phyloP scores from a whole-genome alignment of 2,329 filamentous ascomycete genomes.

The Paraphaeosphaeria sporulosa region DNA sequence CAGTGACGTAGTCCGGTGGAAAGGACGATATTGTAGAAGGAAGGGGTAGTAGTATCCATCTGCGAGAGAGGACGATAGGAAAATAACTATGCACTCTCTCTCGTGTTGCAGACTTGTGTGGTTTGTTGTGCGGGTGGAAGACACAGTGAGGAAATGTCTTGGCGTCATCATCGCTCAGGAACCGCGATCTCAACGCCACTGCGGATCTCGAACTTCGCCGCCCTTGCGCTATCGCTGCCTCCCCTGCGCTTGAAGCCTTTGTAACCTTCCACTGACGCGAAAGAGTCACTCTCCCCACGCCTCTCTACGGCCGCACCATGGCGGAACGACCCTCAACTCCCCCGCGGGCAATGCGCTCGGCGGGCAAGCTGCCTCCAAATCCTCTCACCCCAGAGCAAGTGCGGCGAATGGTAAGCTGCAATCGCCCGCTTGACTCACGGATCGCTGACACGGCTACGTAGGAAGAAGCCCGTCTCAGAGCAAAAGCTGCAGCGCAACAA shows the following conservation, averaged over 20 bases:
- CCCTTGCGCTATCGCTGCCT: neutral
- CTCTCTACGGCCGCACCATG: conserved; percentile 31
- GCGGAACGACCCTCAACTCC: conserved; percentile 58
- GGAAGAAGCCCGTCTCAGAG: conserved; percentile 87
- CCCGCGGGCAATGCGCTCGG: conserved; percentile 48
- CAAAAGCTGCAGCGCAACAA: conserved; percentile 77
- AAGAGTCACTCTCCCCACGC: neutral
- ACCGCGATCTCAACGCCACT: conserved; percentile 29
- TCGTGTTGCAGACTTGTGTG: neutral
- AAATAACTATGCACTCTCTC: neutral
- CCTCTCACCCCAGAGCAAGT: conserved; percentile 69
- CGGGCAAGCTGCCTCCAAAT: conserved; percentile 52
- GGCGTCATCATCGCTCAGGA: conserved; percentile 42
- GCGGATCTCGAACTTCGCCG: neutral
- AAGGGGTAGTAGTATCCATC: neutral
- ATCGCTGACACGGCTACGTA: conserved; percentile 46
- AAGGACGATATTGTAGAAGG: neutral
- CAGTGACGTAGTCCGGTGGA: neutral
- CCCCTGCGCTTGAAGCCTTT: neutral
- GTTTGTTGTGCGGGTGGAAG: conserved; percentile 10
- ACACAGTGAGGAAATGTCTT: conserved; percentile 26
- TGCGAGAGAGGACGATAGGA: no score
- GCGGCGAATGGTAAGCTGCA: conserved; percentile 58
- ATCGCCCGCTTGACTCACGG: conserved; percentile 9
- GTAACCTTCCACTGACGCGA: neutral